These are phyloP conservation scores for Claviceps cyperi DNA, from an alignment of 2,329 filamentous ascomycete species.

Conservation along the genomic window DNA sequence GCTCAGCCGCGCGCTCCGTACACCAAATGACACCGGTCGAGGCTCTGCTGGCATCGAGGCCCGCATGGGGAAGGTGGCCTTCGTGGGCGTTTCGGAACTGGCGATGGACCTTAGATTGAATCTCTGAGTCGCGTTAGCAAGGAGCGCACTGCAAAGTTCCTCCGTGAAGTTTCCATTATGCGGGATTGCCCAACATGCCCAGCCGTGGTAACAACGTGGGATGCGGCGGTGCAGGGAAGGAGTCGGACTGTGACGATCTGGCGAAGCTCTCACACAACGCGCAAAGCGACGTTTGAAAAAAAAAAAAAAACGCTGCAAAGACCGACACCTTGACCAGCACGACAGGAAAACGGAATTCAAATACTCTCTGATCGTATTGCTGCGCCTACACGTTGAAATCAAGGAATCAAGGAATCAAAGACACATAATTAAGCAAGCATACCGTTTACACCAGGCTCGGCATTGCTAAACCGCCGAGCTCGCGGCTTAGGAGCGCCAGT, in stretches of 20 bases:
- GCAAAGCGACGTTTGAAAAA: not conserved
- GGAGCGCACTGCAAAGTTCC: not conserved
- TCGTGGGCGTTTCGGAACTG: conserved; percentile 85
- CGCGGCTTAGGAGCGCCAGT: conserved; percentile 43
- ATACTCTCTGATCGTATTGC: too few species aligned
- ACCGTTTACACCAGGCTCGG: conserved; percentile 44
- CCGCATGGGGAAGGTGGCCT: conserved; percentile 80
- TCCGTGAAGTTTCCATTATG: too few species aligned
- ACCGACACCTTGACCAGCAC: not conserved
- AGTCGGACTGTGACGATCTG: not conserved
- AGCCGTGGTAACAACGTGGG: not conserved
- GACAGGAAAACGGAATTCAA: not conserved
- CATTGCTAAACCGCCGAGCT: conserved; percentile 41
- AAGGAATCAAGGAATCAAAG: not conserved
- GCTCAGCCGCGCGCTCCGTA: conserved; percentile 73
- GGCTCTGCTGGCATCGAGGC: conserved; percentile 73
- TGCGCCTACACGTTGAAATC: not conserved
- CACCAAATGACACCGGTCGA: conserved; percentile 94
- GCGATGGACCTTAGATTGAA: conserved; percentile 68
- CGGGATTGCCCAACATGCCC: not conserved
- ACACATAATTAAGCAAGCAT: conserved; percentile 16
- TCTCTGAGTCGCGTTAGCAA: conserved; percentile 39
- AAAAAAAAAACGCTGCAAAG: not conserved
- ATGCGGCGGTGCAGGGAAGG: not conserved
- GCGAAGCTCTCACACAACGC: not conserved